A percentile compares a stretch with the other conserved stretches of the same genome.
phyloP scores from a whole-genome alignment of 495 filamentous ascomycete species.

The Lineolata rhizophorae region DNA sequence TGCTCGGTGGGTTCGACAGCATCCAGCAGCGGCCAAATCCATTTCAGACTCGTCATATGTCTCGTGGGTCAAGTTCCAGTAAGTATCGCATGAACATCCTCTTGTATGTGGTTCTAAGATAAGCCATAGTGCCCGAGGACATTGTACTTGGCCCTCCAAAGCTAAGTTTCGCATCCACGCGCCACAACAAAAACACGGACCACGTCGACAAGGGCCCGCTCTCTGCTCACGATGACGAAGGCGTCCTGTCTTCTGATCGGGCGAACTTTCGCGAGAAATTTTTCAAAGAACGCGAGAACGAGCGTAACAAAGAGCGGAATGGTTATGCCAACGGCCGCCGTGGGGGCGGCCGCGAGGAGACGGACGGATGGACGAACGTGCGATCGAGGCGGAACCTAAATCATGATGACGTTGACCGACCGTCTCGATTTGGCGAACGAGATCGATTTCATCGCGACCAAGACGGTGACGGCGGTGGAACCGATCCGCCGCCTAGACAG shows the following conservation, averaged over 20 bases:
- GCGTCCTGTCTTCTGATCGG: conserved; percentile 3
- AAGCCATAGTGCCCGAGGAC: too few relatives aligned
- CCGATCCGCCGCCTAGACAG: conserved; percentile 4
- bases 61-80: too few relatives aligned
- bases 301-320: conserved; percentile 16
- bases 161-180: conserved; percentile 66
- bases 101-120: too few relatives aligned
- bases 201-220: conserved; percentile 4
- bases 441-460: conserved; percentile 47
- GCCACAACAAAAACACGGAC: conserved; percentile 14
- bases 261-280: too few relatives aligned
- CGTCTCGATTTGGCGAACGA: conserved; percentile 18
- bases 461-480: conserved; percentile 11
- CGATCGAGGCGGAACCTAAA: conserved; percentile 30
- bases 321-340: conserved; percentile 24
- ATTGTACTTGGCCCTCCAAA: conserved; percentile 79
- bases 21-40: too few relatives aligned
- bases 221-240: conserved; percentile 3
- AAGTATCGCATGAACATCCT: too few relatives aligned
- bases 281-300: conserved; percentile 3
- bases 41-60: too few relatives aligned
- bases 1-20: too few relatives aligned
- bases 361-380: conserved; percentile 35
- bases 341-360: conserved; percentile 28
- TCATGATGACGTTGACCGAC: conserved; percentile 31